Conservation (phyloP, 2,329 filamentous ascomycete genomes). For the Aspergillus ruber region DNA sequence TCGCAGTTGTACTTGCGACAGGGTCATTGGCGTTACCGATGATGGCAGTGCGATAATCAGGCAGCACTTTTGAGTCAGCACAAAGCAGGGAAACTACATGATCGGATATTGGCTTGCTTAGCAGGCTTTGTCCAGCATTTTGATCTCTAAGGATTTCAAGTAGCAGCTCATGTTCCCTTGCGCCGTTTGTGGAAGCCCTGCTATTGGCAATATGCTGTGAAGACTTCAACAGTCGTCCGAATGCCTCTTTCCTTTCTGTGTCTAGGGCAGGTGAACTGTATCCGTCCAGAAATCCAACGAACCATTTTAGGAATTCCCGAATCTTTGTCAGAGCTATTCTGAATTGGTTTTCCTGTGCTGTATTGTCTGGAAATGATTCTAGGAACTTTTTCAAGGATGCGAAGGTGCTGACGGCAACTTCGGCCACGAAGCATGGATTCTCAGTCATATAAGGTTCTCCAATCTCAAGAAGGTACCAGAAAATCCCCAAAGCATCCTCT, state of each 20-base stretch:
- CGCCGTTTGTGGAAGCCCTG: constrained; percentile 63
- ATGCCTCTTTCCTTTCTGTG: constrained; percentile 49
- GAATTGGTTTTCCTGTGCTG: constrained; percentile 79
- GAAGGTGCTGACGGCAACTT: constrained; percentile 71
- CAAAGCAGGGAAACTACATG: constrained; percentile 52
- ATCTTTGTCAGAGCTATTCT: constrained; percentile 69
- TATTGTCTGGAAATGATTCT: constrained; percentile 66
- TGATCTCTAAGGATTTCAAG: constrained; percentile 74
- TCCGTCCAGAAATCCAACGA: constrained; percentile 60
- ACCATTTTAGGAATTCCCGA: constrained; percentile 70
- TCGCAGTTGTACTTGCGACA: constrained; percentile 53
- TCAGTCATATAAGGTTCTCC: constrained; percentile 60
- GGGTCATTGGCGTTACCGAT: constrained; percentile 63
- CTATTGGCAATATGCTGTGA: constrained; percentile 61
- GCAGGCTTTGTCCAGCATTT: constrained; percentile 53
- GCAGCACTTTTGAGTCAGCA: constrained; percentile 61
- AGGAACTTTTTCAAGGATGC: constrained; percentile 73
- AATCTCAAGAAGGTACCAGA: constrained; percentile 70
- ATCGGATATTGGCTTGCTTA: constrained; percentile 61
- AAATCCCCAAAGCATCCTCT: constrained; percentile 80
- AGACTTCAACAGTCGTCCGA: constrained; percentile 61
- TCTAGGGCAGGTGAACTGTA: constrained; percentile 53
- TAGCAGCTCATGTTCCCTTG: constrained; percentile 72
- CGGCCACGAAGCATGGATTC: constrained; percentile 69
- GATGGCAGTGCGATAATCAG: constrained; percentile 57